Percentiles rank a stretch among this genome's conserved stretches.
Evolutionary conservation across 495 filamentous ascomycete species (phyloP).

Genomic region (Podospora bellae-mahoneyi): DNA sequence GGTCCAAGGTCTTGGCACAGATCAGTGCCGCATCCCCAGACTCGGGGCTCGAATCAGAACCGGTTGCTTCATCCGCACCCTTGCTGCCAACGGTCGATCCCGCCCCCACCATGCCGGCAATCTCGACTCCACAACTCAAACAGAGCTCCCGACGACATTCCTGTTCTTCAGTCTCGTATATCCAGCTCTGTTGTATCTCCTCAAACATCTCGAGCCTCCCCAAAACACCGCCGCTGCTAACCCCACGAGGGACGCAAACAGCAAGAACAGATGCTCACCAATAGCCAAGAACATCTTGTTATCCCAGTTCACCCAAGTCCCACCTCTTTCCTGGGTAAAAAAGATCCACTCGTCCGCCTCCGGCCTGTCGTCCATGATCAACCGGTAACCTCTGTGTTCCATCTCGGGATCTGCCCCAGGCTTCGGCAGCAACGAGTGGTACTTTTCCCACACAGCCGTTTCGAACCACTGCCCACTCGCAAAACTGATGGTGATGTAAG

Average conservation of each 20-base stretch:
- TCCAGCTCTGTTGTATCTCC: slow-evolving; percentile 9
- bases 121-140: neutral
- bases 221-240: slow-evolving; percentile 11
- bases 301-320: slow-evolving; percentile 47
- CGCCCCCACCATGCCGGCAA: neutral
- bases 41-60: neutral
- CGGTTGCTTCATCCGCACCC: neutral
- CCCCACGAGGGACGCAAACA: slow-evolving; percentile 36
- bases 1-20: neutral
- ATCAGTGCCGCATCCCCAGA: neutral
- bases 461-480: slow-evolving; percentile 81
- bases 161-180: neutral
- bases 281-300: slow-evolving; percentile 31
- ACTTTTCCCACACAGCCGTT: slow-evolving; percentile 80
- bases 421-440: slow-evolving; percentile 35
- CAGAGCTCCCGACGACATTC: neutral
- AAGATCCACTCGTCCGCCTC: slow-evolving; percentile 40
- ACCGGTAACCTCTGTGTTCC: slow-evolving; percentile 31
- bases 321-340: slow-evolving; percentile 42
- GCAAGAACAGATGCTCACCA: slow-evolving; percentile 36
- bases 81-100: neutral
- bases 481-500: slow-evolving; percentile 89
- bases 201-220: slow-evolving; percentile 11
- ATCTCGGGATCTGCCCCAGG: slow-evolving; percentile 10
- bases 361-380: slow-evolving; percentile 44